phyloP scores from a whole-genome alignment of 768 basidiomycete species.

The Lentinula aciculospora region DNA sequence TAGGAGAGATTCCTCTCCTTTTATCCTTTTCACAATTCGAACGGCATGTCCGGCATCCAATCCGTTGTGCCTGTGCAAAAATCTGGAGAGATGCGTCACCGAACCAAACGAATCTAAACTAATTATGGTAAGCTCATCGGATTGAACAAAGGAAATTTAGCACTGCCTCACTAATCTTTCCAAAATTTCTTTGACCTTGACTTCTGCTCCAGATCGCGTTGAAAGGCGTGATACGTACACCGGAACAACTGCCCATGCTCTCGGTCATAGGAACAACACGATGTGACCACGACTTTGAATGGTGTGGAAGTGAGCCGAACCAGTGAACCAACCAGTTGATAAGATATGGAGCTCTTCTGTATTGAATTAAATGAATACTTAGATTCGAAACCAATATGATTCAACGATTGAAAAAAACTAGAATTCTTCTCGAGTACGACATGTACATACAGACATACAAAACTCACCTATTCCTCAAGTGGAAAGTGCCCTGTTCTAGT shows the following conservation, averaged over 20 bases:
- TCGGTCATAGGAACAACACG: slow-evolving; percentile 28
- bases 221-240: slow-evolving; percentile 8
- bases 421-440: not conserved
- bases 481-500: not conserved
- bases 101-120: not conserved
- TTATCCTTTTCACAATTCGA: not conserved
- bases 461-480: slow-evolving; percentile 4
- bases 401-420: not conserved
- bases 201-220: not conserved
- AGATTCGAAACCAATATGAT: not conserved
- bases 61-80: not conserved
- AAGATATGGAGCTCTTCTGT: not conserved
- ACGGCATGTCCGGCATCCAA: not conserved
- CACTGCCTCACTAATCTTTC: not conserved
- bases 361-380: not conserved
- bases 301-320: slow-evolving; percentile 7
- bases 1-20: not conserved
- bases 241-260: not conserved
- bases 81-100: not conserved
- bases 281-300: slow-evolving; percentile 16
- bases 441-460: not conserved
- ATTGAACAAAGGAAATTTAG: not conserved
- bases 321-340: not conserved
- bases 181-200: not conserved
- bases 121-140: not conserved